These are phyloP conservation scores for Chlorella vulgaris DNA, from an alignment of 139 green algal species.

Conservation along the genomic window DNA sequence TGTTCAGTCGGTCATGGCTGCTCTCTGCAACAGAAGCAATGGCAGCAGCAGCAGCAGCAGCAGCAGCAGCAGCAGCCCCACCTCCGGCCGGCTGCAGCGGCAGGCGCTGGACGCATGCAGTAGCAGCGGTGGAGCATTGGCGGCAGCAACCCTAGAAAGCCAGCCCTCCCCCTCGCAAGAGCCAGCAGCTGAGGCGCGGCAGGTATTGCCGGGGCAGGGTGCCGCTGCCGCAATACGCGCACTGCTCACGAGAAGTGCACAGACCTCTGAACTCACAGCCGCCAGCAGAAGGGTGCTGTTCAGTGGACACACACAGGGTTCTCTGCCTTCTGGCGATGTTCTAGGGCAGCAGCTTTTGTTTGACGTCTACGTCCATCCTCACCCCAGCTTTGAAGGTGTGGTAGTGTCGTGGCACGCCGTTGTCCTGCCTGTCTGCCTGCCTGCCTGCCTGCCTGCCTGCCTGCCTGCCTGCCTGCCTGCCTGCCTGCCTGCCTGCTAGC, in stretches of 20 bases:
- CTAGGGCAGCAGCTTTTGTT: constrained; percentile 11
- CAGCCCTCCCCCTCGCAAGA: too few species aligned
- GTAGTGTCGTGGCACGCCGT: neutral
- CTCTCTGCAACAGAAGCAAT: neutral
- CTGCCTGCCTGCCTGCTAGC: too few species aligned
- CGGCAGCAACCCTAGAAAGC: neutral
- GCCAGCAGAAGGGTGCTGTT: neutral
- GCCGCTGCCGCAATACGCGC: neutral
- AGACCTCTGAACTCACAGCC: too few species aligned
- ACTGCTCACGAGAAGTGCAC: neutral
- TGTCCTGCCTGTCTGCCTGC: neutral
- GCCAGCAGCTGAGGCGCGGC: neutral
- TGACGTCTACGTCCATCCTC: constrained; percentile 24
- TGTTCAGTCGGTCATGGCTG: neutral
- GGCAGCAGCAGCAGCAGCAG: neutral
- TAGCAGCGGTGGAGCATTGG: neutral
- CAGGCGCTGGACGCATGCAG: neutral
- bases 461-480: neutral
- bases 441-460: neutral
- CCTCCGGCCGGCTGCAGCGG: neutral
- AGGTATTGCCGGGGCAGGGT: neutral
- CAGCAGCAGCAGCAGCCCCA: too few species aligned
- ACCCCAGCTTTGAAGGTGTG: neutral
- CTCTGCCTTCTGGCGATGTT: neutral
- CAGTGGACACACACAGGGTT: neutral